phyloP scores from a whole-genome alignment of 2,329 filamentous ascomycete species.

The Pezicula carpinea region DNA sequence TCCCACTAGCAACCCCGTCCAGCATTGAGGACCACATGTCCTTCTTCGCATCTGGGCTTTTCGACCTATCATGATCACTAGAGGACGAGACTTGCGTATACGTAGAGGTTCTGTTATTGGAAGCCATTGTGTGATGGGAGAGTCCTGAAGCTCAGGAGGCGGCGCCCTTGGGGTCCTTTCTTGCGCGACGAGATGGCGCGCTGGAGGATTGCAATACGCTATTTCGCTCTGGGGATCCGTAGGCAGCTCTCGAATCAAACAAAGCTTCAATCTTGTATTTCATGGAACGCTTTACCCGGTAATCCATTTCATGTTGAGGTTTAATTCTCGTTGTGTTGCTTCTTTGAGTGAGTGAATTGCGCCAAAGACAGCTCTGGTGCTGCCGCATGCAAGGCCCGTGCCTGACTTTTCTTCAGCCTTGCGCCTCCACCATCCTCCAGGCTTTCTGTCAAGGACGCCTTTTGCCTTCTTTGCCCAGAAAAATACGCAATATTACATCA shows the following conservation, averaged over 20 bases:
- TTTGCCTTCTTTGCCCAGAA: constrained; percentile 77
- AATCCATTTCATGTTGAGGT: not conserved
- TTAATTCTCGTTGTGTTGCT: too few species aligned
- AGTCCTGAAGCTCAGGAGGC: constrained; percentile 17
- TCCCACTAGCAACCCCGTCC: constrained; percentile 83
- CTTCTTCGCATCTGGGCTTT: constrained; percentile 69
- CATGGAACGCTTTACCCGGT: not conserved
- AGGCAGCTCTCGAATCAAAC: not conserved
- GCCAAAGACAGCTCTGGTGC: not conserved
- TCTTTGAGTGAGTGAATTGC: not conserved
- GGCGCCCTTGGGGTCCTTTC: not conserved
- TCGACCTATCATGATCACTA: constrained; percentile 49
- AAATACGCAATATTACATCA: constrained; percentile 49
- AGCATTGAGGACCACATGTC: constrained; percentile 95
- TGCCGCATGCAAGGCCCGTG: not conserved
- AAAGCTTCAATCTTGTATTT: not conserved
- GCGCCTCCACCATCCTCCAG: too few species aligned
- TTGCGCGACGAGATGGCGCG: not conserved
- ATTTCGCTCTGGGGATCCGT: not conserved
- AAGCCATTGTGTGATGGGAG: constrained; percentile 17
- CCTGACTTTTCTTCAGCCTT: constrained; percentile 4
- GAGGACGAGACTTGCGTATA: constrained; percentile 52
- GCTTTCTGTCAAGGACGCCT: too few species aligned
- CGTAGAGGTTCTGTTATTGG: constrained; percentile 27
- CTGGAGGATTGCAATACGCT: not conserved